phyloP scores from a whole-genome alignment of 352 stramenopile species.

The Globisporangium cystogenes region DNA sequence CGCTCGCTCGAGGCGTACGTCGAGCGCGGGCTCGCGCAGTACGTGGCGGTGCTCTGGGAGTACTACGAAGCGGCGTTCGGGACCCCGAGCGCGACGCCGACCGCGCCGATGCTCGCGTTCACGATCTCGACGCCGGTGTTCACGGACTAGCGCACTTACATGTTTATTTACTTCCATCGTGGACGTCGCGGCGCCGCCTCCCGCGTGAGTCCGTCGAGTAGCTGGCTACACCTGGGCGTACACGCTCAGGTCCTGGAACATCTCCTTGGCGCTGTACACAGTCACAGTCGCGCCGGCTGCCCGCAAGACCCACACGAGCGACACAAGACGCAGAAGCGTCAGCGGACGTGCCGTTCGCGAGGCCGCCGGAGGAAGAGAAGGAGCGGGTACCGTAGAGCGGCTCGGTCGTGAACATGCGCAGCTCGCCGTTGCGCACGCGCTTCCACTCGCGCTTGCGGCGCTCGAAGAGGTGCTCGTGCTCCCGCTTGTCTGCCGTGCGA shows the following conservation, averaged over 20 bases:
- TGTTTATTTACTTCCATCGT: neutral
- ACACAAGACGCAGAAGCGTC: constrained; percentile 4
- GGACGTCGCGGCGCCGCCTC: too few relatives aligned
- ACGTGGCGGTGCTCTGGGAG: constrained; percentile 72
- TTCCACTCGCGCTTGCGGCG: constrained; percentile 71
- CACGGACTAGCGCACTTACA: constrained; percentile 30
- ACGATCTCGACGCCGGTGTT: constrained; percentile 70
- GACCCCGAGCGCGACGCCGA: constrained; percentile 33
- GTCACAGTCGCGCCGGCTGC: constrained; percentile 59
- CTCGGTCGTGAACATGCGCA: constrained; percentile 72
- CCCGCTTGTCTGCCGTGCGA: constrained; percentile 60
- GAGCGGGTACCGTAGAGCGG: constrained; percentile 47
- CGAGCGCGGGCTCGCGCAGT: constrained; percentile 65
- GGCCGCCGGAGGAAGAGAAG: constrained; percentile 8
- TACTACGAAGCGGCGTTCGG: constrained; percentile 78
- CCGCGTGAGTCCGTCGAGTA: neutral
- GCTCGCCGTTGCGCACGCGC: constrained; percentile 52
- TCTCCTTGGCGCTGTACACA: constrained; percentile 66
- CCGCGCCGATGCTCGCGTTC: constrained; percentile 73
- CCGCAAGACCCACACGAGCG: neutral
- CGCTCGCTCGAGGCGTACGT: constrained; percentile 65
- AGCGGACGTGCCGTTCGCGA: too few relatives aligned
- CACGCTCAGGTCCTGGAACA: constrained; percentile 72
- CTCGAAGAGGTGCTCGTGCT: constrained; percentile 74
- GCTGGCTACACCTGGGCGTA: constrained; percentile 50